Evolutionary conservation across 2,329 filamentous ascomycete genomes (phyloP).

Genomic region (Fusarium nematophilum): DNA sequence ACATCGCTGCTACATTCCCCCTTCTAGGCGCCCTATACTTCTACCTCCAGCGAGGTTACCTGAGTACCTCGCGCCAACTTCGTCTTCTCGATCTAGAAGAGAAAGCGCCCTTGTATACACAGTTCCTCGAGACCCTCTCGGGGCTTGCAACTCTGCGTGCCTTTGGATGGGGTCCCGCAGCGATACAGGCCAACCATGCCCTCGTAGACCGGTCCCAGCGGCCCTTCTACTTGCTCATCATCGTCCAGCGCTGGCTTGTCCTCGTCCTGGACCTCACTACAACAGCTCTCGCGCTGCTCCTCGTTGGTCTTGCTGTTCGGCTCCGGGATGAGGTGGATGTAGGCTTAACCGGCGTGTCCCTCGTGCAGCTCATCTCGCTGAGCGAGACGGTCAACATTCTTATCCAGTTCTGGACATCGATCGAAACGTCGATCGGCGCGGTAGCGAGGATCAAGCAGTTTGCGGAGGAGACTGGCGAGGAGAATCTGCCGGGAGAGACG

Average conservation of each 20-base stretch:
- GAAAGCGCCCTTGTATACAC: constrained; percentile 54
- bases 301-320: constrained; percentile 59
- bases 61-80: constrained; percentile 56
- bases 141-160: constrained; percentile 64
- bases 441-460: constrained; percentile 51
- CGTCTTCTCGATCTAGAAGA: constrained; percentile 56
- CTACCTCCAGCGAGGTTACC: constrained; percentile 55
- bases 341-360: constrained; percentile 49
- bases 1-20: constrained; percentile 56
- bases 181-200: constrained; percentile 56
- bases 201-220: constrained; percentile 65
- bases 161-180: constrained; percentile 59
- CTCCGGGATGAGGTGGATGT: constrained; percentile 42
- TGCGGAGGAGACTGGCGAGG: constrained; percentile 41
- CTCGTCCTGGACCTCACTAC: constrained; percentile 63
- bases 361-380: constrained; percentile 48
- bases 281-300: constrained; percentile 57
- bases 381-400: constrained; percentile 51
- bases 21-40: constrained; percentile 55
- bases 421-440: constrained; percentile 53
- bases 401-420: constrained; percentile 51
- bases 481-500: constrained; percentile 39
- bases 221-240: constrained; percentile 67
- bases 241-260: constrained; percentile 67
- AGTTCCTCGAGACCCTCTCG: constrained; percentile 58